phyloP scores from a whole-genome alignment of 148 eudicot genomes.

The Fallopia convolvulus region DNA sequence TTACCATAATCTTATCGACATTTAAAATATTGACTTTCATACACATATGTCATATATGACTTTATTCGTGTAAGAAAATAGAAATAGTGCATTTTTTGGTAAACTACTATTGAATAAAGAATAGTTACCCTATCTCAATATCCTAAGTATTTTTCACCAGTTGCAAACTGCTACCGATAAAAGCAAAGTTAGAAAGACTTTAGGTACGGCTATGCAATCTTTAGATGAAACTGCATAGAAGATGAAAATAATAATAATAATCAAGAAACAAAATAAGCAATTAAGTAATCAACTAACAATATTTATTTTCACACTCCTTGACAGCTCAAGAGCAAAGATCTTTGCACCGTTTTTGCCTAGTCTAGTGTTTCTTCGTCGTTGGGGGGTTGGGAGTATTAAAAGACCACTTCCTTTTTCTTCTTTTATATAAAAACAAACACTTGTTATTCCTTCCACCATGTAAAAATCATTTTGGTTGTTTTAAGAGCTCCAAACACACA shows the following conservation, averaged over 20 bases:
- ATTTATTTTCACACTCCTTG: neutral
- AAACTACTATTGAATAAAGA: no score
- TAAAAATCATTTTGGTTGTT: neutral
- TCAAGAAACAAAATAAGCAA: neutral
- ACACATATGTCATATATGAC: no score
- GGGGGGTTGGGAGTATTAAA: neutral
- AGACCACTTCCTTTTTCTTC: neutral
- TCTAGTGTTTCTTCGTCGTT: neutral
- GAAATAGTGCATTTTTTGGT: no score
- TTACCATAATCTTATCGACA: no score
- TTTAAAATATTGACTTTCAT: no score
- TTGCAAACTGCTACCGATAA: neutral
- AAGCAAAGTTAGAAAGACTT: conserved; percentile 1
- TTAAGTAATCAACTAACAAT: neutral
- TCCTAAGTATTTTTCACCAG: neutral
- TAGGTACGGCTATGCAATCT: conserved; percentile 2
- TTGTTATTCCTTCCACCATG: neutral
- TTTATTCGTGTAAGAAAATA: no score
- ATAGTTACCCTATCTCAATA: neutral
- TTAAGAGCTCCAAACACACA: neutral
- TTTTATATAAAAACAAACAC: neutral
- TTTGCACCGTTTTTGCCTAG: neutral
- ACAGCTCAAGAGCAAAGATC: neutral
- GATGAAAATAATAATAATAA: neutral
- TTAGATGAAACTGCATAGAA: neutral